Percentiles rank a stretch among this genome's conserved stretches.
Conservation (phyloP, 768 basidiomycete genomes). For the Suillus subluteus region DNA sequence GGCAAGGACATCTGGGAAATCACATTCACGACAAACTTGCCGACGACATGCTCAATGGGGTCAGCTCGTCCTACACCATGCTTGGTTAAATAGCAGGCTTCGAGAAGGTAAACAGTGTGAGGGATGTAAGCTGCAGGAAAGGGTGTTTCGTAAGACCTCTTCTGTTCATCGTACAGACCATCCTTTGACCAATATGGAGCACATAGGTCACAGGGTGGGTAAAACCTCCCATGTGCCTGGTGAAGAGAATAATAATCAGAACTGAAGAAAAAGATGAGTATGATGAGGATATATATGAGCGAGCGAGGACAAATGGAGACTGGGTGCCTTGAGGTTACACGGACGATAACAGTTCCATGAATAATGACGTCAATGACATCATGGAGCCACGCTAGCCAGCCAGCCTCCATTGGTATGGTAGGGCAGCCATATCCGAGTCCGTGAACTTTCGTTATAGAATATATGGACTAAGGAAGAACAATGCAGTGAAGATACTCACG, state of each 20-base stretch:
- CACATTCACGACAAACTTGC: slow-evolving; percentile 38
- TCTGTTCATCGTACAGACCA: slow-evolving; percentile 32
- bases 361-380: slow-evolving; percentile 7
- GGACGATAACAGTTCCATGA: background rate
- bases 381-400: background rate
- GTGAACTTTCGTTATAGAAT: background rate
- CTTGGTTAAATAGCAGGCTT: slow-evolving; percentile 39
- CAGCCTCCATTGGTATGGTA: background rate
- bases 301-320: background rate
- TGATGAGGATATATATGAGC: slow-evolving; percentile 5
- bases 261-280: slow-evolving; percentile 11
- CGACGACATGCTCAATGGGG: slow-evolving; percentile 35
- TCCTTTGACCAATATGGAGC: slow-evolving; percentile 42
- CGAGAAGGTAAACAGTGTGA: slow-evolving; percentile 45
- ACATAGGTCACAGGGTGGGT: slow-evolving; percentile 40
- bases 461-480: background rate
- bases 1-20: slow-evolving; percentile 33
- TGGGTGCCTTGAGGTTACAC: background rate
- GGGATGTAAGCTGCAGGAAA: slow-evolving; percentile 41
- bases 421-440: background rate
- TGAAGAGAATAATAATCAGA: slow-evolving; percentile 20
- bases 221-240: slow-evolving; percentile 44
- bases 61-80: slow-evolving; percentile 36
- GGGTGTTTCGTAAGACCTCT: slow-evolving; percentile 37
- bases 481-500: slow-evolving; percentile 28